Evolutionary conservation across 495 filamentous ascomycete species (phyloP).

Genomic region (Bathelium albidoporum): DNA sequence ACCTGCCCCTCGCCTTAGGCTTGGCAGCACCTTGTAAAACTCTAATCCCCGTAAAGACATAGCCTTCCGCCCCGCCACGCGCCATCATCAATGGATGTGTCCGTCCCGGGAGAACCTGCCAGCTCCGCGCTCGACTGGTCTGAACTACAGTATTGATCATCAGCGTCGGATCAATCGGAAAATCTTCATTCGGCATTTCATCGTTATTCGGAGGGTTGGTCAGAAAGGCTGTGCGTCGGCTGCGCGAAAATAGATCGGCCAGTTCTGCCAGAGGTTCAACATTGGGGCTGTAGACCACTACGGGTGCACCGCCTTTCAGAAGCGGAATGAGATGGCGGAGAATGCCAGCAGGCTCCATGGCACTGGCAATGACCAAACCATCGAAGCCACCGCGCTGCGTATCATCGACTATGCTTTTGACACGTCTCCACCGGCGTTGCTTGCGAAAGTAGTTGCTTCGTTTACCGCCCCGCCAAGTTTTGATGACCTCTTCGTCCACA

Average conservation of each 20-base stretch:
- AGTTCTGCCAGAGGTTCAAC: conserved; percentile 66
- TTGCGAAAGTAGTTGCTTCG: conserved; percentile 77
- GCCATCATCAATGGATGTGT: conserved; percentile 92
- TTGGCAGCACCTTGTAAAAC: conserved; percentile 68
- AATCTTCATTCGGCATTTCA: conserved; percentile 47
- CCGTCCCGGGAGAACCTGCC: conserved; percentile 84
- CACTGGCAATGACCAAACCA: conserved; percentile 67
- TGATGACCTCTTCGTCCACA: conserved; percentile 45
- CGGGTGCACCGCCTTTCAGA: conserved; percentile 67
- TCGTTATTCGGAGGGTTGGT: conserved; percentile 12
- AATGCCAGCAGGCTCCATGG: conserved; percentile 69
- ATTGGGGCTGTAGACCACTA: conserved; percentile 72
- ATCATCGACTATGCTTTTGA: conserved; percentile 56
- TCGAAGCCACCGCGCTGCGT: conserved; percentile 68
- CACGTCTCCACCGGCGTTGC: conserved; percentile 64
- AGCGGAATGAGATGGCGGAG: conserved; percentile 64
- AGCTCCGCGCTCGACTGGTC: conserved; percentile 59
- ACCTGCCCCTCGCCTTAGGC: conserved; percentile 72
- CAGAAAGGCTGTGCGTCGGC: conserved; percentile 63
- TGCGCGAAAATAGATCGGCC: conserved; percentile 69
- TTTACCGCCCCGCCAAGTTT: conserved; percentile 61
- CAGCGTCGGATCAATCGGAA: conserved; percentile 72
- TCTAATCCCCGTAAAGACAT: conserved; percentile 71
- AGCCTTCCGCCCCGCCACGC: conserved; percentile 81
- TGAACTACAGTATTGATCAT: conserved; percentile 72